Evolutionary conservation across 2,329 filamentous ascomycete genomes (phyloP).

Genomic region (Ophiostoma sp.): DNA sequence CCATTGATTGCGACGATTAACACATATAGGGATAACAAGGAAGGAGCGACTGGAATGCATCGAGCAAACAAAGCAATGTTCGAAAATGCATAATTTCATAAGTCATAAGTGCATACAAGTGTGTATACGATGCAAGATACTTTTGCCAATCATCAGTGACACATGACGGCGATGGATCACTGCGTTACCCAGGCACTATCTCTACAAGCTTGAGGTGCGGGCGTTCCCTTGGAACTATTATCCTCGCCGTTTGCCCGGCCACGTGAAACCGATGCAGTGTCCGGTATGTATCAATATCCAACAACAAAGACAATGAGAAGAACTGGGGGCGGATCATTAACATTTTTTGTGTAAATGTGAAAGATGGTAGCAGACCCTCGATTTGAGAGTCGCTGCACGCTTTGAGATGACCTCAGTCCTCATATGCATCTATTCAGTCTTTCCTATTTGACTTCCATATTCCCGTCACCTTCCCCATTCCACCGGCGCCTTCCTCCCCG

Average conservation of each 20-base stretch:
- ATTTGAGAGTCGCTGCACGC: not conserved
- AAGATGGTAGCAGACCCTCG: not conserved
- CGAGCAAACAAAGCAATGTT: conserved; percentile 9
- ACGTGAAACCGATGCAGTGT: not conserved
- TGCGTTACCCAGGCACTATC: not conserved
- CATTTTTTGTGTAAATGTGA: not conserved
- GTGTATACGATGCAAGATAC: not conserved
- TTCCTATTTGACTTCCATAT: not conserved
- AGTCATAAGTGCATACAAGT: not conserved
- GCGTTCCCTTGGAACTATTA: not conserved
- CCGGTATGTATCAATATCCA: not conserved
- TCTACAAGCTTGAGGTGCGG: conserved; percentile 1
- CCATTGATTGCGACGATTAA: conserved; percentile 9
- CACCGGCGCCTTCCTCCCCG: not conserved
- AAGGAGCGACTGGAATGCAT: conserved; percentile 13
- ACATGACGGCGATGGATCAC: not conserved
- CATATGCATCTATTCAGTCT: conserved; percentile 7
- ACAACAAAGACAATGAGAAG: not conserved
- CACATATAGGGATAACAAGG: conserved; percentile 17
- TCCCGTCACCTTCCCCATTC: not conserved
- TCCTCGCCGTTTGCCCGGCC: not conserved
- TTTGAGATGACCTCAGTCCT: not conserved
- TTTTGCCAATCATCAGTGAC: not conserved
- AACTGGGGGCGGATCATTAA: not conserved
- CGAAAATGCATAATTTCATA: not conserved